Base-by-base conservation (phyloP, 2,329 filamentous ascomycete genomes). In the Pleochaeta shiraiana region DNA sequence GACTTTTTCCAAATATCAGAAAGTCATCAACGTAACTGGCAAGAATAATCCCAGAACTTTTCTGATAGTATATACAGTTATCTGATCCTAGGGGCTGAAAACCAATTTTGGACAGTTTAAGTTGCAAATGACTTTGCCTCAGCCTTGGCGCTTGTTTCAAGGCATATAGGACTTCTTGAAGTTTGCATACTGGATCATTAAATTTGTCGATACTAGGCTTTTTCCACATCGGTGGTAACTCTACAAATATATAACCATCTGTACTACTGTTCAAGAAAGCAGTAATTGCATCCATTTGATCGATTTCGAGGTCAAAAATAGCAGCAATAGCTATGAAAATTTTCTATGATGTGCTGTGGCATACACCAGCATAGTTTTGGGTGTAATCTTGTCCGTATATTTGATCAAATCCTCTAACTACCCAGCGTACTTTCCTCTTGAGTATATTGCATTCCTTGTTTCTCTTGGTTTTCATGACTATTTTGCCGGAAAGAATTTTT, bases 391-490 rank as follows among this genome's bases (percentile, higher is more conserved):
- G 31, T 37, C 57, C 57, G n/a, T 63, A 30, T 19, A 47, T 12
- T 30, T 47, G 61, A 12, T 53, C 37, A 53, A 63, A 63, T 47
- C 39, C 61, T 33, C 43, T 34, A 26, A 63, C 39, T 14, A 63
- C 61, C 61, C 61, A 63, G 14, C 61, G 61, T 12, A 21, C 61
- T 24, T 63, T 61, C 16, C 21, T 37, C 33, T 39, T 39, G 7
- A 26, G 11, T 37, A 61, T 61, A n/a, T 61, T 19, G n/a, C 61
- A 37, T 26, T 63, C 39, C 39, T 63, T 47, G 24, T 63, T 53
- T n/a, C 61, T 30, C 61, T 63, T 63, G 11, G 61, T 63, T 19
- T 63, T 63, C 21, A 63, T 30, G 14, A 63, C 37, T 21, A 47
- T 12, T 24, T 53, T 47, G 9, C 39, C 61, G 28, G 61, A 33